Evolutionary conservation across 176 grass and related monocot species (phyloP).

Genomic region (Oropetium thomaeum): DNA sequence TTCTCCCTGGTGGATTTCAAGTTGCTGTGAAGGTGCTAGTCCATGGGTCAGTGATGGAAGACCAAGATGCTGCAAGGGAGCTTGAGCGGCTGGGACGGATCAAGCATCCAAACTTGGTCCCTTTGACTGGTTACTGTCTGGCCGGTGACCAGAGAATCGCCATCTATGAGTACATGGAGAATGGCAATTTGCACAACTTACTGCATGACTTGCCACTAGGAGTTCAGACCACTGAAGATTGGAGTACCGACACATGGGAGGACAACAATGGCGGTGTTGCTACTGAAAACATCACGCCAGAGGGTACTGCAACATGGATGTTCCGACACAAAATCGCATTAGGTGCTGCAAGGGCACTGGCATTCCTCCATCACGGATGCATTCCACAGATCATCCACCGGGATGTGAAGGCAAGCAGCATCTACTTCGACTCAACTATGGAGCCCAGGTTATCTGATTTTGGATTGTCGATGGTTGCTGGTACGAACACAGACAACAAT

Average conservation of each 20-base stretch:
- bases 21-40: constrained; percentile 85
- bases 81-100: constrained; percentile 84
- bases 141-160: constrained; percentile 87
- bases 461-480: constrained; percentile 62
- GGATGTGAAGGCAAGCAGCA: constrained; percentile 90
- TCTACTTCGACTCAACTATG: constrained; percentile 83
- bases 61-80: constrained; percentile 72
- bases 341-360: constrained; percentile 78
- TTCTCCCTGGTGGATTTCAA: constrained; percentile 83
- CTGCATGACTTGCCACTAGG: constrained; percentile 89
- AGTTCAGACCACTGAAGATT: constrained; percentile 86
- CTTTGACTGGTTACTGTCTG: constrained; percentile 84
- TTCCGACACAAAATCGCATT: constrained; percentile 89
- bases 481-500: constrained; percentile 37
- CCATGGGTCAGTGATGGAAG: constrained; percentile 63
- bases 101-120: constrained; percentile 86
- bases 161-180: constrained; percentile 98
- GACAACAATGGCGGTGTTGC: constrained; percentile 43
- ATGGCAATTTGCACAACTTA: constrained; percentile 87
- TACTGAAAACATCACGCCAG: constrained; percentile 56
- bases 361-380: constrained; percentile 95
- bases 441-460: constrained; percentile 86
- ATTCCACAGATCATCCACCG: constrained; percentile 87
- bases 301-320: constrained; percentile 76
- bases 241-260: constrained; percentile 96